Evolutionary conservation across 2,329 filamentous ascomycete species (phyloP).

Genomic region (Canariomyces notabilis): DNA sequence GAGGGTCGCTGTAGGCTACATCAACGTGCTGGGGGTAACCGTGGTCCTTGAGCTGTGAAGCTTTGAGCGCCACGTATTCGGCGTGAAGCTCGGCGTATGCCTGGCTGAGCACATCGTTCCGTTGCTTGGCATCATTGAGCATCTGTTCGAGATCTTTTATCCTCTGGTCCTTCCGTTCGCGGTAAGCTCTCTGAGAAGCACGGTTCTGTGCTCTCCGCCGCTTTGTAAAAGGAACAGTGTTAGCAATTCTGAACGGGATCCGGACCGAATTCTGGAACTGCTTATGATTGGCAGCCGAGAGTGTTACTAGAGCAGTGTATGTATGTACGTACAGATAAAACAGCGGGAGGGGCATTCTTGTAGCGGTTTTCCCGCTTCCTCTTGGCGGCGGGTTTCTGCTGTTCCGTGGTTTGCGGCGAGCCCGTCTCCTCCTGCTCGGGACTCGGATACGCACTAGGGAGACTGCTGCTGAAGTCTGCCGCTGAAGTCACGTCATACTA

Average conservation of each 20-base stretch:
- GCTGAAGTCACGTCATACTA: slow-evolving; percentile 33
- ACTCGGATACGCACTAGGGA: slow-evolving; percentile 31
- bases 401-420: slow-evolving; percentile 23
- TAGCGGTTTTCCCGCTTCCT: slow-evolving; percentile 49
- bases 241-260: too few relatives aligned
- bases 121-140: slow-evolving; percentile 48
- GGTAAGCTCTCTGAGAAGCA: slow-evolving; percentile 56
- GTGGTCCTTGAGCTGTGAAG: slow-evolving; percentile 27
- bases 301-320: too few relatives aligned
- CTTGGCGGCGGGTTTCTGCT: slow-evolving; percentile 38
- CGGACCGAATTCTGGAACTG: too few relatives aligned
- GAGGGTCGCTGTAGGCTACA: slow-evolving; percentile 15
- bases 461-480: slow-evolving; percentile 24
- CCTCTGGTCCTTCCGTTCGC: slow-evolving; percentile 60
- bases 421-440: slow-evolving; percentile 28
- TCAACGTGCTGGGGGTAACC: slow-evolving; percentile 14
- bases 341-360: slow-evolving; percentile 47
- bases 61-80: slow-evolving; percentile 39
- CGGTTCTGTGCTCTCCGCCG: slow-evolving; percentile 56
- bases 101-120: slow-evolving; percentile 50
- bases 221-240: slow-evolving; percentile 30
- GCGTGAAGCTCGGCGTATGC: slow-evolving; percentile 48
- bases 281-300: too few relatives aligned
- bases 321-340: slow-evolving; percentile 44
- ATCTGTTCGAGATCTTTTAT: slow-evolving; percentile 58